phyloP scores from a whole-genome alignment of 345 rosid genomes.

The Salix viminalis region DNA sequence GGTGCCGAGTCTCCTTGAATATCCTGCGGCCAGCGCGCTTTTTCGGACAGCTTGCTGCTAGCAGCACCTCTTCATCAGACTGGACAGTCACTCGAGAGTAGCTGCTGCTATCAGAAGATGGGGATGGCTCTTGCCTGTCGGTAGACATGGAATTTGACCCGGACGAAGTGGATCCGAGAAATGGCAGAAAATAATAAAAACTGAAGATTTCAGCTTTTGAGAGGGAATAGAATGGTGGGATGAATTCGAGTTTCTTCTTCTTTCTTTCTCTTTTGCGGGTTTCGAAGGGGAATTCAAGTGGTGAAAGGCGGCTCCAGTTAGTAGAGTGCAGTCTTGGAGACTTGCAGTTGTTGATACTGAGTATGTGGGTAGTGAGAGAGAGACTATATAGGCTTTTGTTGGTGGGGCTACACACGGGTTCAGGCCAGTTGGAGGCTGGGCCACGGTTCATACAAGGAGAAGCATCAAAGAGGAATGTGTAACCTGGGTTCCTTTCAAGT shows the following conservation, averaged over 20 bases:
- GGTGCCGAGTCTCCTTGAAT: slow-evolving; percentile 73
- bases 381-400: too few relatives aligned
- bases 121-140: slow-evolving; percentile 13
- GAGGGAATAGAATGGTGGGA: background rate
- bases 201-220: background rate
- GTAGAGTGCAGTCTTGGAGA: too few relatives aligned
- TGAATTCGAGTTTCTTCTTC: background rate
- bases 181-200: background rate
- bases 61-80: slow-evolving; percentile 13
- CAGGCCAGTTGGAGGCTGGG: too few relatives aligned
- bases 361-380: too few relatives aligned
- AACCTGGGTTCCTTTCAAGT: too few relatives aligned
- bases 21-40: slow-evolving; percentile 38
- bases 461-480: too few relatives aligned
- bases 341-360: too few relatives aligned
- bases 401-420: too few relatives aligned
- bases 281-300: background rate
- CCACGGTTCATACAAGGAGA: too few relatives aligned
- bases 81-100: background rate
- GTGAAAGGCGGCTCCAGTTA: too few relatives aligned
- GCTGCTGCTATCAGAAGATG: slow-evolving; percentile 16
- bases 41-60: slow-evolving; percentile 20
- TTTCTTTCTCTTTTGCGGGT: background rate
- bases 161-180: background rate
- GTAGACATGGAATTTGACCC: background rate